Evolutionary conservation across 495 filamentous ascomycete species (phyloP), one percentile per base, ranked within the genome.

Genomic region (Lophium mytilinum): DNA sequence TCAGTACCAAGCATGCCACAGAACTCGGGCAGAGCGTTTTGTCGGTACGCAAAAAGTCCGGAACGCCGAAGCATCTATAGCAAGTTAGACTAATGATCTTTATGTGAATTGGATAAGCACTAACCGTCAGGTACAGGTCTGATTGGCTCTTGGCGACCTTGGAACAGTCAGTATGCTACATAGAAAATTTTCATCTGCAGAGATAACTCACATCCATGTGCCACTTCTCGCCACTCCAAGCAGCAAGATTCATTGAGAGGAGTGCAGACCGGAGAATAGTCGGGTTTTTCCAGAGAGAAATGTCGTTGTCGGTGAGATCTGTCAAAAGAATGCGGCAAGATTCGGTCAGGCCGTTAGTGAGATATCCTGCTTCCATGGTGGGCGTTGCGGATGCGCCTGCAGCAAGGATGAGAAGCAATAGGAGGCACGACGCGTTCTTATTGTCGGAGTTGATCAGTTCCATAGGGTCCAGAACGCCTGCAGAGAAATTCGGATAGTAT

Each of bases 361-460:
- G 50, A 30, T 59, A 43, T 19, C 42, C 30, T 14, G 56, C 52
- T 34, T 55, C 56, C 37, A 55, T 33, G 15, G 48, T 58, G 3
- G 54, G 45, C 12, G 55, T 52, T 15, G 49, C 47, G n/a, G 52
- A 58, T n/a, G 53, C 53, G 30, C 62, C 62, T 24, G 54, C 60
- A 17, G 62, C 57, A 18, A 64, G 41, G 21, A 64, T 64, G 8
- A 59, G 47, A 45, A 64, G 53, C 15, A 64, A 42, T n/a, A 61
- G 50, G 12, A 65, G 50, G 43, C 49, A 54, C 17, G 53, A 50
- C 14, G 39, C 37, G 17, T 57, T 34, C 34, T 45, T 45, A 45
- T 50, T 54, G 19, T 40, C 34, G 10, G 58, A 21, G 17, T 58
- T 34, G 41, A 62, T n/a, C 24, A 65, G 37, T n/a, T 53, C 34